These are phyloP conservation scores for Fusarium sp. DNA, from an alignment of 2,329 filamentous ascomycete species.

Conservation along the genomic window DNA sequence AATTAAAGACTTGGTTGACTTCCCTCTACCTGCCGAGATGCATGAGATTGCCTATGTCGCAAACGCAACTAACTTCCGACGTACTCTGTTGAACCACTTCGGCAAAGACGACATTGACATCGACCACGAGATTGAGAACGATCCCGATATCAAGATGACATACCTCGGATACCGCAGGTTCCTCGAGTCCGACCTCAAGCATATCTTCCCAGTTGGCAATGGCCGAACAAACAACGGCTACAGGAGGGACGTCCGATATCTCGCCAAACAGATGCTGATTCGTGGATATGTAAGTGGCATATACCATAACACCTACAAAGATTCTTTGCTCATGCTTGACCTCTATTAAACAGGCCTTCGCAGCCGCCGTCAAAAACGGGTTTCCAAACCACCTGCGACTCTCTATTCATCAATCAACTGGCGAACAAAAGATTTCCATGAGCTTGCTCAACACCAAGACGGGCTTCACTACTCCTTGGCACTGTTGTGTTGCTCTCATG, in stretches of 20 bases:
- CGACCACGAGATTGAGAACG: conserved; percentile 45
- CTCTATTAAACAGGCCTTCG: conserved; percentile 43
- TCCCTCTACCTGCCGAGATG: conserved; percentile 53
- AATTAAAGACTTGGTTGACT: conserved; percentile 57
- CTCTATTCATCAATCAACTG: conserved; percentile 47
- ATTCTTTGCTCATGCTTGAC: no score
- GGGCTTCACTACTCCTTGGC: conserved; percentile 49
- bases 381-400: conserved; percentile 47
- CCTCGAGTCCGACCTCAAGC: conserved; percentile 46
- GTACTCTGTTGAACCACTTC: conserved; percentile 43
- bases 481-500: conserved; percentile 49
- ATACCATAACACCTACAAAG: no score
- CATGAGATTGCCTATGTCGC: conserved; percentile 55
- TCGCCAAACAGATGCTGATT: conserved; percentile 49
- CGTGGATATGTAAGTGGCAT: conserved; percentile 44
- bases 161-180: conserved; percentile 48
- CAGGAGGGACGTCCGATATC: conserved; percentile 43
- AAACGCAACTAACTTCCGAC: conserved; percentile 47
- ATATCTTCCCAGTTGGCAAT: conserved; percentile 43
- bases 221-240: conserved; percentile 39
- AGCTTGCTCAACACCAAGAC: conserved; percentile 47
- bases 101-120: conserved; percentile 44
- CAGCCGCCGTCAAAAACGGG: conserved; percentile 40
- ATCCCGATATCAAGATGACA: conserved; percentile 46
- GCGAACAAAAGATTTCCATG: conserved; percentile 45